Percentiles rank a stretch among this genome's conserved stretches.
phyloP scores from a whole-genome alignment of 495 filamentous ascomycete genomes.

The Daldinia decipiens region DNA sequence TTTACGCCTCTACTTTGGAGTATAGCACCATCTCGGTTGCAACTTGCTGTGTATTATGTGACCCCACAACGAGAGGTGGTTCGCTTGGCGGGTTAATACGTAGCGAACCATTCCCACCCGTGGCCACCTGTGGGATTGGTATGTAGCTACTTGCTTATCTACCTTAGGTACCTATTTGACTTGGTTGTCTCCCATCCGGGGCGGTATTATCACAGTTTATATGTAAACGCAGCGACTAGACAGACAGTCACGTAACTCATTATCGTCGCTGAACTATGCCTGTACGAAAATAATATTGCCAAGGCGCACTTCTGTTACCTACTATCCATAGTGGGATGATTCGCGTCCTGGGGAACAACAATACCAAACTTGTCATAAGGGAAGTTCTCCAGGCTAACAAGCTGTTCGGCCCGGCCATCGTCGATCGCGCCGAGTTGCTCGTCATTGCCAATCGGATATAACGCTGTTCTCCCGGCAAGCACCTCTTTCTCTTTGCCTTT shows the following conservation, averaged over 20 bases:
- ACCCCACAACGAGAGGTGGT: constrained; percentile 7
- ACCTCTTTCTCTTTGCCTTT: constrained; percentile 76
- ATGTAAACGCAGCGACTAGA: too few species aligned
- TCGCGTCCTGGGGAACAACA: constrained; percentile 3
- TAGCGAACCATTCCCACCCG: constrained; percentile 24
- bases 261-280: too few species aligned
- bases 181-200: too few species aligned
- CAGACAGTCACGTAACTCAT: too few species aligned
- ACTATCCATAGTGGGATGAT: background rate
- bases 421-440: constrained; percentile 59
- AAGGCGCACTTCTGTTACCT: background rate
- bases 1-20: constrained; percentile 5
- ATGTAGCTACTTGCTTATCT: background rate
- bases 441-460: constrained; percentile 59
- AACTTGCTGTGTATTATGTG: background rate
- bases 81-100: constrained; percentile 39
- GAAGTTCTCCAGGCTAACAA: constrained; percentile 71
- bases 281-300: too few species aligned
- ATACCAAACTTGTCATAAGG: constrained; percentile 62
- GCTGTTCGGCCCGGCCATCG: constrained; percentile 72
- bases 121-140: background rate
- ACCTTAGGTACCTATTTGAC: too few species aligned
- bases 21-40: background rate
- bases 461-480: constrained; percentile 76
- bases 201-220: too few species aligned